phyloP scores from a whole-genome alignment of 768 basidiomycete species.

The Pulveroboletus sp. region DNA sequence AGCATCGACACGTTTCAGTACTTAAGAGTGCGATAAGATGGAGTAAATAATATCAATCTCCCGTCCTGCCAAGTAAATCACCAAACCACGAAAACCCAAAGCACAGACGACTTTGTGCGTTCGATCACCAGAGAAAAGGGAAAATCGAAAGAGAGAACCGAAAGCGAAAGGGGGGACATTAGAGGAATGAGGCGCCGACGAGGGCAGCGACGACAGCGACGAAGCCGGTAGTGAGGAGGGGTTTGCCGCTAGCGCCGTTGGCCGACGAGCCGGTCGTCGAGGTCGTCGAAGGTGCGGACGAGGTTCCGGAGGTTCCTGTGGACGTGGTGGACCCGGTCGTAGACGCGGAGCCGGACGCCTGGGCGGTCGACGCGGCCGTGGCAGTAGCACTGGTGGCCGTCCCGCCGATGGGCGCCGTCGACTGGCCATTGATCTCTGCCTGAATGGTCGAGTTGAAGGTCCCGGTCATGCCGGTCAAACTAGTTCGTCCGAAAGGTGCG shows the following conservation, averaged over 20 bases:
- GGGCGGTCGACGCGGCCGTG: conserved; percentile 9
- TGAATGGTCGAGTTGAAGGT: conserved; percentile 53
- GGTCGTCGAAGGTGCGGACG: background rate
- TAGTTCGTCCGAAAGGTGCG: conserved; percentile 23
- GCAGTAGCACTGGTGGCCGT: conserved; percentile 21
- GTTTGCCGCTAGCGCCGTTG: conserved; percentile 23
- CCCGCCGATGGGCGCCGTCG: conserved; percentile 52
- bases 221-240: conserved; percentile 21
- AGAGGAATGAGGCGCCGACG: conserved; percentile 23
- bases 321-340: background rate
- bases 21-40: no score
- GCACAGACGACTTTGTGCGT: background rate
- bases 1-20: background rate
- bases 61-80: background rate
- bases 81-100: background rate
- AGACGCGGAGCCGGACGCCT: conserved; percentile 2
- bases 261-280: conserved; percentile 5
- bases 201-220: conserved; percentile 20
- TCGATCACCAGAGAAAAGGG: background rate
- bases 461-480: conserved; percentile 69
- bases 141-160: background rate
- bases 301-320: background rate
- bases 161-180: conserved; percentile 2
- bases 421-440: conserved; percentile 57
- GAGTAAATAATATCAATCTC: no score